phyloP scores from a whole-genome alignment of 371 early-diverging fungal genomes.

The Basidiobolus meristosporus region DNA sequence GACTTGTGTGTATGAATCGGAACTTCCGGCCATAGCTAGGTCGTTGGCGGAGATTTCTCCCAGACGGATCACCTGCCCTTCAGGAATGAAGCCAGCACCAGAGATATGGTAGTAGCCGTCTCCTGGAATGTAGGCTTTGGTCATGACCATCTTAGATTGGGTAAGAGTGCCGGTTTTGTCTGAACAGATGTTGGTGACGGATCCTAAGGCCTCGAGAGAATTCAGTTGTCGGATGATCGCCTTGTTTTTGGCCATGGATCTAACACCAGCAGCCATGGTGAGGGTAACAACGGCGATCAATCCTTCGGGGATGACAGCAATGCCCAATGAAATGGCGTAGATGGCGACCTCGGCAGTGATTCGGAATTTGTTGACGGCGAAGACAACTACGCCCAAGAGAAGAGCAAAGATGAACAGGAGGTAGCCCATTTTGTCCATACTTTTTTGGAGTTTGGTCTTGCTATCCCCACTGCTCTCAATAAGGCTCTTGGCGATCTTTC shows the following conservation, averaged over 20 bases:
- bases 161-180: conserved; percentile 58
- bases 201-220: conserved; percentile 76
- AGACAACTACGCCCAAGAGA: conserved; percentile 48
- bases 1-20: conserved; percentile 23
- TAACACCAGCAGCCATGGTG: conserved; percentile 84
- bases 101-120: conserved; percentile 35
- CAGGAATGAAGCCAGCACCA: conserved; percentile 41
- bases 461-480: conserved; percentile 35
- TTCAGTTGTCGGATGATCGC: conserved; percentile 79
- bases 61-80: conserved; percentile 24
- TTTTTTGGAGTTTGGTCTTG: conserved; percentile 51
- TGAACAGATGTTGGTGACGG: conserved; percentile 82
- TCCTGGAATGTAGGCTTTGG: conserved; percentile 43
- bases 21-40: conserved; percentile 5
- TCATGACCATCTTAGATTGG: conserved; percentile 54
- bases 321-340: conserved; percentile 67
- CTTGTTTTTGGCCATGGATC: conserved; percentile 64
- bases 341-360: conserved; percentile 30
- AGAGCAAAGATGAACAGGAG: conserved; percentile 43
- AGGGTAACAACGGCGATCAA: conserved; percentile 76
- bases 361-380: conserved; percentile 35
- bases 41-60: background rate
- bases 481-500: conserved; percentile 73
- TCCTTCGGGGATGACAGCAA: conserved; percentile 92
- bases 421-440: conserved; percentile 53